A percentile compares a stretch with the other conserved stretches of the same genome.
Evolutionary conservation across 2,329 filamentous ascomycete genomes (phyloP).

Genomic region (Bipolaris victoriae): DNA sequence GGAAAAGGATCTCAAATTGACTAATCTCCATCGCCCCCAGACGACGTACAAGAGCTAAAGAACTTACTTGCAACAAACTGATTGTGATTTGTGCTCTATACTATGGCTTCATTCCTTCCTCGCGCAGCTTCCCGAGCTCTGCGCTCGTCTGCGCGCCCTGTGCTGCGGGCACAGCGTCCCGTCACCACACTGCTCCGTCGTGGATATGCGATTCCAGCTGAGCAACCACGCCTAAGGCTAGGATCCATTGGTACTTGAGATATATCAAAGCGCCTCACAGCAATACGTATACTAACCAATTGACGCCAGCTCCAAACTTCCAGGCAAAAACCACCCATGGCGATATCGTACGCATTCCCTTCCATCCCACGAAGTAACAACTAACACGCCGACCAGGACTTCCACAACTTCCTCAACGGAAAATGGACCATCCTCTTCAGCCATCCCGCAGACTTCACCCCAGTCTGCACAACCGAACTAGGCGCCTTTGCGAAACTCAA

Average conservation of each 20-base stretch:
- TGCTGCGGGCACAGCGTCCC: conserved; percentile 35
- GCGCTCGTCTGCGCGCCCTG: conserved; percentile 33
- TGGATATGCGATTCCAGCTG: conserved; percentile 45
- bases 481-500: conserved; percentile 90
- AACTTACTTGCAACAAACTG: neutral
- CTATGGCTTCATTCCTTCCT: conserved; percentile 46
- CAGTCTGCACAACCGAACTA: conserved; percentile 94
- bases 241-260: conserved; percentile 47
- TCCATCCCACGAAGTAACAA: conserved; percentile 50
- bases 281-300: neutral
- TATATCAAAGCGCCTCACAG: neutral
- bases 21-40: conserved; percentile 4
- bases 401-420: conserved; percentile 80
- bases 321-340: conserved; percentile 79
- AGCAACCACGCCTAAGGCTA: conserved; percentile 53
- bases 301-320: conserved; percentile 75
- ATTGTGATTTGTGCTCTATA: neutral
- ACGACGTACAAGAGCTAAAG: conserved; percentile 4
- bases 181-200: conserved; percentile 45
- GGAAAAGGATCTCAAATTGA: conserved; percentile 9
- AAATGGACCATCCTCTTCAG: conserved; percentile 85
- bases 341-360: conserved; percentile 58
- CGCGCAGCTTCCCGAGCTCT: conserved; percentile 47
- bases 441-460: conserved; percentile 87
- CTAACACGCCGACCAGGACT: conserved; percentile 42